phyloP scores from a whole-genome alignment of 2,329 filamentous ascomycete species.

The Penicillium verrucosum region DNA sequence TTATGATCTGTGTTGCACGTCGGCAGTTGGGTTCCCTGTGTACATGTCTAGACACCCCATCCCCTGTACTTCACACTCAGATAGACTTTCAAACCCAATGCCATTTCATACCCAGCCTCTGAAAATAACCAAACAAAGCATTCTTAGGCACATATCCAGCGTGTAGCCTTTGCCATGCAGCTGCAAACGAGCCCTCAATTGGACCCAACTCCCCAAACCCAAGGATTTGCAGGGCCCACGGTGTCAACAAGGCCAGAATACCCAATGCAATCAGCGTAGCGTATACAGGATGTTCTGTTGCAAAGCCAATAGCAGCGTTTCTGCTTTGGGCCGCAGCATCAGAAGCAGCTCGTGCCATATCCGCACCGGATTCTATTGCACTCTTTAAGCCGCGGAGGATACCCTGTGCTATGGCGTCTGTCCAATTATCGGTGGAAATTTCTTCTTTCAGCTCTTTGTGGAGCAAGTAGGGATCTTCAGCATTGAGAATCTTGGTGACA shows the following conservation, averaged over 20 bases:
- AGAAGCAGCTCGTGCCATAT: background rate
- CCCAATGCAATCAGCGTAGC: background rate
- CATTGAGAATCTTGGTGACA: background rate
- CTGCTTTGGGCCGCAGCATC: background rate
- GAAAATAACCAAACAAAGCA: conserved; percentile 44
- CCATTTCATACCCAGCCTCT: conserved; percentile 43
- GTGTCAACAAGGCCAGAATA: conserved; percentile 24
- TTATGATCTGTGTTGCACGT: background rate
- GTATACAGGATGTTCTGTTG: background rate
- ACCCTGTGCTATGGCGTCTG: background rate
- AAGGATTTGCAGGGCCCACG: conserved; percentile 26
- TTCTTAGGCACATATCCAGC: conserved; percentile 20
- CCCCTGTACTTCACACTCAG: no score
- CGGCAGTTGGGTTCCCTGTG: background rate
- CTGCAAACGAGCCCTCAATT: conserved; percentile 37
- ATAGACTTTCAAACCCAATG: background rate
- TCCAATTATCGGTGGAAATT: conserved; percentile 1
- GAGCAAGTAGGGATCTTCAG: background rate
- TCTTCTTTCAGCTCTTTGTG: background rate
- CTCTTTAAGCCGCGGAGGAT: background rate
- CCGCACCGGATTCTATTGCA: background rate
- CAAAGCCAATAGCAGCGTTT: background rate
- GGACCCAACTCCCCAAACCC: conserved; percentile 29
- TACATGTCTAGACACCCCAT: background rate
- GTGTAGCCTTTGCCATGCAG: conserved; percentile 41